Percentiles rank a stretch among this genome's conserved stretches.
phyloP scores from a whole-genome alignment of 352 stramenopile species.

The Globisporangium solare region DNA sequence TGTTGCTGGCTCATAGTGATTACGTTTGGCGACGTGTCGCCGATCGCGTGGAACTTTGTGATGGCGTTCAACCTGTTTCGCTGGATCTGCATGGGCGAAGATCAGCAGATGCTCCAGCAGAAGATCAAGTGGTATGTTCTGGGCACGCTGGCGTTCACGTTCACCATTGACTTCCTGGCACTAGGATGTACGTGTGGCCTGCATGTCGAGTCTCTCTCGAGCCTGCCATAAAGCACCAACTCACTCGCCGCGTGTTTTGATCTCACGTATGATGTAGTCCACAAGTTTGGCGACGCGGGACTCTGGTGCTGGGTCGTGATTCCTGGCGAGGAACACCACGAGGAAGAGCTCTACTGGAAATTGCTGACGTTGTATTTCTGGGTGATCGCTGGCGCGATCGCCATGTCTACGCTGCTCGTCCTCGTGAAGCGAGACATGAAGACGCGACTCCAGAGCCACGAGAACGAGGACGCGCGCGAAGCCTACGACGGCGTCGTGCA shows the following conservation, averaged over 20 bases:
- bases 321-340: conserved; percentile 22
- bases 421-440: conserved; percentile 81
- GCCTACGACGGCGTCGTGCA: conserved; percentile 79
- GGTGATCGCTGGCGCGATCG: conserved; percentile 51
- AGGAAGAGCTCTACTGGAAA: conserved; percentile 70
- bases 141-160: conserved; percentile 50
- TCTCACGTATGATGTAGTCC: conserved; percentile 23
- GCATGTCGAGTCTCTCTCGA: not conserved
- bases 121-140: conserved; percentile 82
- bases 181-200: conserved; percentile 26
- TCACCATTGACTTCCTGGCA: conserved; percentile 50
- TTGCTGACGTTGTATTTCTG: conserved; percentile 69
- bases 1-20: conserved; percentile 39
- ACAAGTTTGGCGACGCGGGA: conserved; percentile 62
- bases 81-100: conserved; percentile 78
- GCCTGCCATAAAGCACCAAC: too few relatives aligned
- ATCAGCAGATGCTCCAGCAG: conserved; percentile 79
- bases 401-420: conserved; percentile 59
- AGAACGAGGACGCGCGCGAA: conserved; percentile 69
- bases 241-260: not conserved
- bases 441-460: conserved; percentile 58
- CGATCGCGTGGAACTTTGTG: conserved; percentile 82
- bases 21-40: conserved; percentile 65
- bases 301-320: conserved; percentile 80
- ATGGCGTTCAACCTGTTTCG: conserved; percentile 82